phyloP scores from a whole-genome alignment of 2,329 filamentous ascomycete genomes.

The Fusarium sp. region DNA sequence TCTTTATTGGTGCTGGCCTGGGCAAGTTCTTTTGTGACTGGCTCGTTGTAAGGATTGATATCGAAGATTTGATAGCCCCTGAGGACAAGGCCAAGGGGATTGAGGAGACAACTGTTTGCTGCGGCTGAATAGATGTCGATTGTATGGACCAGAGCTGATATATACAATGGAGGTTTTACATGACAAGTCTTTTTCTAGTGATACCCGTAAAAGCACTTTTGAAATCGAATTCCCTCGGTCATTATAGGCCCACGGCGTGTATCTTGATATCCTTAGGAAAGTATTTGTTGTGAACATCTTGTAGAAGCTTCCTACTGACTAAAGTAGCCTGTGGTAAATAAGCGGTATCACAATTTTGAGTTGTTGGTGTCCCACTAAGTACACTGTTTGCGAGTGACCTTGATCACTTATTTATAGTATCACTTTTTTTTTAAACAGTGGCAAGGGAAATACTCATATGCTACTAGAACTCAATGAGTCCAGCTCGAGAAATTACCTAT shows the following conservation, averaged over 20 bases:
- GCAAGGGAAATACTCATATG: not conserved
- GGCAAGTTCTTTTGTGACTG: constrained; percentile 66
- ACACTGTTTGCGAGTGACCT: not conserved
- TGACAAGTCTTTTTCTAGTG: constrained; percentile 20
- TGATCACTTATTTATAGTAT: not conserved
- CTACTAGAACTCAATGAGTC: not conserved
- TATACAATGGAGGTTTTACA: not conserved
- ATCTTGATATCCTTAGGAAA: not conserved
- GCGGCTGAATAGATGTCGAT: constrained; percentile 44
- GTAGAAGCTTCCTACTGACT: not conserved
- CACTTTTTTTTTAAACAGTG: not conserved
- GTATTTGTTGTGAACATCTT: not conserved
- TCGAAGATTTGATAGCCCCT: constrained; percentile 40
- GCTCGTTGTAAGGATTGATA: constrained; percentile 56
- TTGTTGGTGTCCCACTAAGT: not conserved
- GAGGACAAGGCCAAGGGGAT: constrained; percentile 46
- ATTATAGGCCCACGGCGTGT: not conserved
- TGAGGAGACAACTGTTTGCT: constrained; percentile 60
- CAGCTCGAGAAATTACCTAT: not conserved
- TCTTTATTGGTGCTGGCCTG: constrained; percentile 66
- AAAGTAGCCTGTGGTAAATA: not conserved
- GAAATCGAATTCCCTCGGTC: not conserved
- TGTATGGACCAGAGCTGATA: not conserved
- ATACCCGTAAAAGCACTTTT: constrained; percentile 19
- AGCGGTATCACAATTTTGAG: not conserved